Base-by-base conservation (phyloP, 129 eudicot genomes). In the Saposhnikovia divaricata region DNA sequence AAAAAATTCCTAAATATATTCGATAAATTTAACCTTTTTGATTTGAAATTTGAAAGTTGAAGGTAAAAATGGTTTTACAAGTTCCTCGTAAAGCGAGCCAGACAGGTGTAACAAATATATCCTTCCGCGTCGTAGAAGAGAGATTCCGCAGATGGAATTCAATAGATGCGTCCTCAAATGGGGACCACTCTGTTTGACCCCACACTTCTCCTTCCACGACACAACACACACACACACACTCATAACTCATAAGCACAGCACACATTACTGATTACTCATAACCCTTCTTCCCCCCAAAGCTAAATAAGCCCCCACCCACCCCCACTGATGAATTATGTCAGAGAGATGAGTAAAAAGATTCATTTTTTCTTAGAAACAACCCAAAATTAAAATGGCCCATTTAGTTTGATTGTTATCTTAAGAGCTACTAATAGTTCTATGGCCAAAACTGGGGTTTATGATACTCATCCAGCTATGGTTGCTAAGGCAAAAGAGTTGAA, bases 381-480 rank as follows among this genome's bases (percentile, higher is more conserved):
- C 37, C 76, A 72, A 21, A 42, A 14, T 19, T 14, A 34, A 12
- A 39, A 37, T 71, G 75, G 44, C 75, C 45, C 47, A 14, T 73
- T 44, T 42, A 2, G 34, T 23, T 73, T 44, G 6, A 73, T 73
- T 73, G 13, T 43, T 61, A n/a, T 9, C 34, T 25, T n/a, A 13
- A 23, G 50, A 23, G 34, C 23, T 13, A 4, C 73, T 31, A 12
- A 61, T 68, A 34, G 39, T 34, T 9, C 9, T 43, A 90, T 94
- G 98, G 93, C 96, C 48, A 94, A 91, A 78, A 88, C 90, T 16
- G 93, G 85, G 15, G 90, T 85, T 37, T 83, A 82, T 19, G 92
- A 87, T 51, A 85, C 90, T 39, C 96, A 90, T 88, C 86, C 83
- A 50, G 42, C 75, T 42, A 46, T 73, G 79, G 82, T 61, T 70